Base-by-base conservation (phyloP, 139 green algal genomes). In the Chloropicon primus region DNA sequence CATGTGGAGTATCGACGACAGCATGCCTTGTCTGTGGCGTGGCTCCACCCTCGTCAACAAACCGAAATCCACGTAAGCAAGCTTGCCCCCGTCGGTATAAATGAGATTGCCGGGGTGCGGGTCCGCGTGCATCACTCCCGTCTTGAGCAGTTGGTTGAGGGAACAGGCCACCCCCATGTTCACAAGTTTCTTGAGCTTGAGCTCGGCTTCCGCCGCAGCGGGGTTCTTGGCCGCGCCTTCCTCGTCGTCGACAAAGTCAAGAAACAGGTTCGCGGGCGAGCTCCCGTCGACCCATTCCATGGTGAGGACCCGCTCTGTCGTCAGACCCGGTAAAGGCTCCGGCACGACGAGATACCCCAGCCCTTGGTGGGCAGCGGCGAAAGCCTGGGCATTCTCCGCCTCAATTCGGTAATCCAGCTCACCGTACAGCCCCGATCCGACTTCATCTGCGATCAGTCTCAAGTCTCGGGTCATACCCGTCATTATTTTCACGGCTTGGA, bases 31-130 rank as follows among this genome's bases (percentile, higher is more conserved):
- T 53, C 54, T 21, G 71, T 84, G 78, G 17, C 27, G 22, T 41
- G n/a, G 54, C 78, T 81, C 54, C 29, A 92, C 83, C 21, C 75
- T 72, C 21, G 79, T 80, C 53, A 90, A 62, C 29, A 90, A 79
- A 0, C 88, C 88, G 79, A 91, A 90, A 80, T 88, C 84, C 5
- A 89, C 76, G 74, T 87, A 86, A 2, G 82, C 80, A 21, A 90
- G 81, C 75, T 21, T 53, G 28, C 82, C 85, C 1, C 82, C 27
- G 1, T 25, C 23, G 1, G 78, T 76, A 26, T 79, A 41, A 27
- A 90, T 77, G 23, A 90, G 77, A 29, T 90, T 90, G 21, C 86
- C 86, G 3, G 83, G 83, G 78, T 90, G 86, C 1, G 86, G 86
- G 72, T 90, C 86, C 24, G 81, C 85, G 82, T 90, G 86, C 80